Evolutionary conservation across 176 grass and related monocot genomes (phyloP).

Genomic region (Cenchrus purpureus): DNA sequence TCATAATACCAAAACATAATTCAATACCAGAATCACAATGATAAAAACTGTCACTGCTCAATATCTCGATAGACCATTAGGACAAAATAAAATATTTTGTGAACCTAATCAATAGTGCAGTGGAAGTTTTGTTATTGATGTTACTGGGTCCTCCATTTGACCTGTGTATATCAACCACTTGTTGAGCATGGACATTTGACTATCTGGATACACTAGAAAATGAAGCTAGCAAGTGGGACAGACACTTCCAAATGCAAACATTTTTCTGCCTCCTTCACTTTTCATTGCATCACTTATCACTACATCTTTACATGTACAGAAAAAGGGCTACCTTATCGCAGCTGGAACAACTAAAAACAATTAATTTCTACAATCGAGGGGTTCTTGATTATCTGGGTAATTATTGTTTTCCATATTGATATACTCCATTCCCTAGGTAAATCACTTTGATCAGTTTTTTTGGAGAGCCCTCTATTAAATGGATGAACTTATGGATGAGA

Average conservation of each 20-base stretch:
- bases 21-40: constrained; percentile 15
- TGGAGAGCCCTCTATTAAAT: not conserved
- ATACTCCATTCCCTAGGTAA: not conserved
- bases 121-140: not conserved
- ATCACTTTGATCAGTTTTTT: not conserved
- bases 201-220: constrained; percentile 17
- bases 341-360: not conserved
- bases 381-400: not conserved
- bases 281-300: not conserved
- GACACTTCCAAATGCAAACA: constrained; percentile 1
- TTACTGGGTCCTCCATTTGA: not conserved
- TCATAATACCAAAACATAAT: constrained; percentile 32
- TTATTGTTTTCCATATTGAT: not conserved
- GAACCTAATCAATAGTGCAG: not conserved
- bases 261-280: not conserved
- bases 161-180: constrained; percentile 3
- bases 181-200: constrained; percentile 6
- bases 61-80: not conserved
- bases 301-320: constrained; percentile 5
- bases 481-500: not conserved
- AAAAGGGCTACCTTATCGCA: not conserved
- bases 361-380: not conserved
- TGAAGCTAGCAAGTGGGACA: constrained; percentile 7
- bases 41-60: not conserved
- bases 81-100: constrained; percentile 1